Evolutionary conservation across 495 filamentous ascomycete species (phyloP).

Genomic region (Lepidopterella palustris): DNA sequence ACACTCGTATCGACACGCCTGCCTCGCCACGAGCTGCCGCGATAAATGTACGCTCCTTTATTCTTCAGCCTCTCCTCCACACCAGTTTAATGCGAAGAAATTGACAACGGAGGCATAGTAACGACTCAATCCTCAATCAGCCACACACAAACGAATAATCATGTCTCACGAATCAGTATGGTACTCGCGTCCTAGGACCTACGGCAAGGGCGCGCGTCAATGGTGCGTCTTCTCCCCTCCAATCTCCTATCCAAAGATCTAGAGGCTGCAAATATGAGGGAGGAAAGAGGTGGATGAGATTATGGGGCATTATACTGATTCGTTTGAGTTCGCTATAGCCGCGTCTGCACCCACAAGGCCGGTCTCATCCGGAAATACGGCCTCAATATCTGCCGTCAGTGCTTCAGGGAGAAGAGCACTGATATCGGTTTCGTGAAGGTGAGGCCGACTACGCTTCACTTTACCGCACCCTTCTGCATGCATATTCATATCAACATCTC

Average conservation of each 20-base stretch:
- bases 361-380: slow-evolving; percentile 99
- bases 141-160: slow-evolving; percentile 37
- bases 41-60: no score
- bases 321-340: slow-evolving; percentile 50
- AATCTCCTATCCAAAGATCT: background rate
- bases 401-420: slow-evolving; percentile 93
- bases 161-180: slow-evolving; percentile 99
- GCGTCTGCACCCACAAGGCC: slow-evolving; percentile 89
- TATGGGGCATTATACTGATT: background rate
- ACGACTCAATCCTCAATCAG: background rate
- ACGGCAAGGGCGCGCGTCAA: slow-evolving; percentile 86
- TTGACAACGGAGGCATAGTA: background rate
- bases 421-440: slow-evolving; percentile 99
- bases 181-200: slow-evolving; percentile 94
- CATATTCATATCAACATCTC: no score
- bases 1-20: background rate
- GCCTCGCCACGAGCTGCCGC: no score
- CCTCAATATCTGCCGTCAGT: slow-evolving; percentile 99
- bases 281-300: background rate
- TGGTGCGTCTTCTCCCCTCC: slow-evolving; percentile 56
- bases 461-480: no score
- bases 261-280: background rate
- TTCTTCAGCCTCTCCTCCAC: no score
- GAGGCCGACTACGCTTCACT: no score
- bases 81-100: background rate